Evolutionary conservation across 352 stramenopile genomes (phyloP).

Genomic region (Phytophthora syringae): DNA sequence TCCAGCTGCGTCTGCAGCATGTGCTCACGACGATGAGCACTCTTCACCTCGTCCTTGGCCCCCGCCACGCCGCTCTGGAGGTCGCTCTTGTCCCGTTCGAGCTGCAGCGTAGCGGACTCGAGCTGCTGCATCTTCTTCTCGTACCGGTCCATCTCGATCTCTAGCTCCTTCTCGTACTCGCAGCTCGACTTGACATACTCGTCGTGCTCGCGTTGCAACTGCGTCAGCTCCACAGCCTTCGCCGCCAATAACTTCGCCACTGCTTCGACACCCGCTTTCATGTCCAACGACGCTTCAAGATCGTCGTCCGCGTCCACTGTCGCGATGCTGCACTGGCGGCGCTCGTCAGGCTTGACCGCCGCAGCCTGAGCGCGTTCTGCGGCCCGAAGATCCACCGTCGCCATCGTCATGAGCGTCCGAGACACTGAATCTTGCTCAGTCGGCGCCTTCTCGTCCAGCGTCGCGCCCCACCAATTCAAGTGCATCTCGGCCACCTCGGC

Average conservation of each 20-base stretch:
- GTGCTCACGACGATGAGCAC: constrained; percentile 35
- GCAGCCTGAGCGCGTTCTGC: constrained; percentile 15
- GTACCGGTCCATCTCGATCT: constrained; percentile 61
- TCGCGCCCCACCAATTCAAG: constrained; percentile 24
- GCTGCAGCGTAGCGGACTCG: constrained; percentile 17
- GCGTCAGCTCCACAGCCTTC: constrained; percentile 47
- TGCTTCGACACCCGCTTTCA: constrained; percentile 15
- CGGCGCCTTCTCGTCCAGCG: constrained; percentile 19
- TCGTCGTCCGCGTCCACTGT: constrained; percentile 27
- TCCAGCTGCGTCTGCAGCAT: constrained; percentile 42
- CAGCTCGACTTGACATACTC: constrained; percentile 80
- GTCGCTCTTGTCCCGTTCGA: constrained; percentile 40
- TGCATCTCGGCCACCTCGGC: constrained; percentile 8
- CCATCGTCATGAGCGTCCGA: constrained; percentile 22
- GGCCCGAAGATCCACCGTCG: constrained; percentile 23
- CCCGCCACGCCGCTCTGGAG: constrained; percentile 11
- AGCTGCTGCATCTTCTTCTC: constrained; percentile 51
- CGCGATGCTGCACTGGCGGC: constrained; percentile 15
- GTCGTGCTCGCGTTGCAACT: constrained; percentile 68
- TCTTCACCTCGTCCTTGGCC: constrained; percentile 40
- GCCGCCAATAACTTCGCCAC: constrained; percentile 27
- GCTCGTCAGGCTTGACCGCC: constrained; percentile 17
- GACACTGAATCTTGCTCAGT: constrained; percentile 20
- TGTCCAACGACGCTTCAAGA: constrained; percentile 20
- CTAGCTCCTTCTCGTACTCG: constrained; percentile 79